These are phyloP conservation scores for Candida taoyuanica DNA, from an alignment of 805 yeast genomes.

Conservation along the genomic window DNA sequence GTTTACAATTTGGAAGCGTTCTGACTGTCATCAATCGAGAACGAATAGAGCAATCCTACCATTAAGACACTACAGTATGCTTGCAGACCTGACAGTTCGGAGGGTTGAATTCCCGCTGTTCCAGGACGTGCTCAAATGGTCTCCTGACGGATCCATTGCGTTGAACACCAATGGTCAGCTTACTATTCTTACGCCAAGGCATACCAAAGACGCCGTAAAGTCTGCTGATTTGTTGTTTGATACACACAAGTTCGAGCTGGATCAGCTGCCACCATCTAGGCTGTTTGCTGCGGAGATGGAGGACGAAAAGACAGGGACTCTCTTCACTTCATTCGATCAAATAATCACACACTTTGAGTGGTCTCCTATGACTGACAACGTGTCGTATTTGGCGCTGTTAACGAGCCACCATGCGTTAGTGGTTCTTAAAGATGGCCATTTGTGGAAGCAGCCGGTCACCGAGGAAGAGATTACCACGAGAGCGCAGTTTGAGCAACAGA, in stretches of 20 bases:
- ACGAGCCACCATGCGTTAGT: conserved; percentile 19
- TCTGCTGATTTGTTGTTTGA: conserved; percentile 18
- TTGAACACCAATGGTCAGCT: conserved; percentile 20
- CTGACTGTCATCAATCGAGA: no score
- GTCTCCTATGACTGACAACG: conserved; percentile 23
- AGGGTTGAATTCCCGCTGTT: conserved; percentile 17
- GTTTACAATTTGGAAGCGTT: no score
- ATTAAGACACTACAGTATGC: conserved; percentile 6
- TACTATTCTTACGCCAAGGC: conserved; percentile 22
- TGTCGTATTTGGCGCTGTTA: conserved; percentile 18
- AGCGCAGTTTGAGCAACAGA: conserved; percentile 13
- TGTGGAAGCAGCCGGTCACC: conserved; percentile 15
- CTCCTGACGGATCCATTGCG: conserved; percentile 24
- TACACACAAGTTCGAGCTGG: conserved; percentile 11
- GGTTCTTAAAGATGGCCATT: conserved; percentile 13
- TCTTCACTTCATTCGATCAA: conserved; percentile 15
- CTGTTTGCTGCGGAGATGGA: conserved; percentile 9
- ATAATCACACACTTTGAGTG: conserved; percentile 13
- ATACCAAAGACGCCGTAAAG: conserved; percentile 12
- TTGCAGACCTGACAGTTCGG: conserved; percentile 9
- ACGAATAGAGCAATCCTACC: no score
- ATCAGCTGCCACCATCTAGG: conserved; percentile 11
- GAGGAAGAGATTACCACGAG: conserved; percentile 7
- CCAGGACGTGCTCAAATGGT: conserved; percentile 19
- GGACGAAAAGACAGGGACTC: conserved; percentile 20